Evolutionary conservation across 768 basidiomycete species (phyloP).

Genomic region (Galerina sulciceps): DNA sequence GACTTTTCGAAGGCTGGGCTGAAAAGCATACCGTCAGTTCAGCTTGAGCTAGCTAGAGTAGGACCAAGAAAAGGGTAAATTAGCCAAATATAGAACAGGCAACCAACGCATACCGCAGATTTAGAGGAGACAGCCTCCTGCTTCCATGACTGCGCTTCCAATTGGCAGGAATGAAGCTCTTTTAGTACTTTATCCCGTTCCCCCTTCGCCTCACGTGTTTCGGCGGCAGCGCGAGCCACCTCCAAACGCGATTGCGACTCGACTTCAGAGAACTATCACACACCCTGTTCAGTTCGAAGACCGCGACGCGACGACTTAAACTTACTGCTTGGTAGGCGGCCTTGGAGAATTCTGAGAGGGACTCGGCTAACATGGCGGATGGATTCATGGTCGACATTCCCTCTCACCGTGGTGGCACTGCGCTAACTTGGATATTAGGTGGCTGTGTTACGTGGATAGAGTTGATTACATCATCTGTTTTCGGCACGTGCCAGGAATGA

Average conservation of each 20-base stretch:
- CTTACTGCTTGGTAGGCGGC: conserved; percentile 33
- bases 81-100: conserved; percentile 9
- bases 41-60: conserved; percentile 52
- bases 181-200: conserved; percentile 55
- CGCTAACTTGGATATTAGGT: neutral
- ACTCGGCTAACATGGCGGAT: conserved; percentile 31
- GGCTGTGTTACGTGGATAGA: too few relatives aligned
- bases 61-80: conserved; percentile 10
- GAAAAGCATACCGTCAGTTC: conserved; percentile 52
- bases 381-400: conserved; percentile 22
- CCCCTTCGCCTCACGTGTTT: conserved; percentile 48
- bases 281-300: neutral
- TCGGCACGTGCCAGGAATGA: too few relatives aligned
- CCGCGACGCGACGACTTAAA: neutral
- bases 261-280: conserved; percentile 51
- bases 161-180: conserved; percentile 44
- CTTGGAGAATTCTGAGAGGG: conserved; percentile 32
- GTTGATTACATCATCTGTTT: too few relatives aligned
- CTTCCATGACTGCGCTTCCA: conserved; percentile 54
- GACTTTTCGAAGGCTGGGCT: neutral
- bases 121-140: conserved; percentile 41
- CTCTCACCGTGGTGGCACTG: neutral
- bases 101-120: conserved; percentile 47
- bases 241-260: conserved; percentile 62
- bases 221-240: conserved; percentile 49